Conservation (phyloP, 116 monocot species). For the Phalaenopsis hybrid region DNA sequence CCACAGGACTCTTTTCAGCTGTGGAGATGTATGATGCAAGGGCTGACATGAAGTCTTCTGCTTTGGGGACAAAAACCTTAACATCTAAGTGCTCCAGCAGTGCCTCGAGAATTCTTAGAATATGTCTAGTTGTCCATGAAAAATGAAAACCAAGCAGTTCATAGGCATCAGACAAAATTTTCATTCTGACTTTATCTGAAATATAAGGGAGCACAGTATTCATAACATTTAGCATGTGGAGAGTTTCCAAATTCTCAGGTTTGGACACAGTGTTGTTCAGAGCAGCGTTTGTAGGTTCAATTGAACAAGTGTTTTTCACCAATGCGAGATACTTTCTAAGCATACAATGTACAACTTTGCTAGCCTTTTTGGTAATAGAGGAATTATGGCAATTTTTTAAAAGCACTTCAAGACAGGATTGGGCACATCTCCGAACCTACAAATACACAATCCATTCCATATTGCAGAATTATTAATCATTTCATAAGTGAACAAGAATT, state of each 20-base stretch:
- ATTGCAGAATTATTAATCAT: background rate
- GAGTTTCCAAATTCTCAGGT: conserved; percentile 33
- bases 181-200: conserved; percentile 34
- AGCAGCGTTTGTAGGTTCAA: conserved; percentile 16
- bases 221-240: conserved; percentile 57
- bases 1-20: conserved; percentile 45
- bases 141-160: conserved; percentile 41
- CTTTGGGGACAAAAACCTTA: conserved; percentile 37
- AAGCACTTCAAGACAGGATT: conserved; percentile 42
- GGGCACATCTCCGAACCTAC: conserved; percentile 89
- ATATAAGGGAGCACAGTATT: conserved; percentile 41
- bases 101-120: conserved; percentile 45
- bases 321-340: conserved; percentile 32
- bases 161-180: conserved; percentile 38
- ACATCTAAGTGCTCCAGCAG: conserved; percentile 34
- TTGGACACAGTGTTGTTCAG: conserved; percentile 16
- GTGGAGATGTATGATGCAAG: conserved; percentile 48
- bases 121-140: conserved; percentile 37
- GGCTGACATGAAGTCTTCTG: conserved; percentile 33
- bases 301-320: conserved; percentile 8
- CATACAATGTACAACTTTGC: conserved; percentile 36
- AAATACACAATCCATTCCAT: background rate
- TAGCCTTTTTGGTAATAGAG: conserved; percentile 36
- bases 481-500: background rate
- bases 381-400: conserved; percentile 33